These are phyloP conservation scores for Penium margaritaceum DNA, from an alignment of 139 green algal genomes.

Conservation along the genomic window DNA sequence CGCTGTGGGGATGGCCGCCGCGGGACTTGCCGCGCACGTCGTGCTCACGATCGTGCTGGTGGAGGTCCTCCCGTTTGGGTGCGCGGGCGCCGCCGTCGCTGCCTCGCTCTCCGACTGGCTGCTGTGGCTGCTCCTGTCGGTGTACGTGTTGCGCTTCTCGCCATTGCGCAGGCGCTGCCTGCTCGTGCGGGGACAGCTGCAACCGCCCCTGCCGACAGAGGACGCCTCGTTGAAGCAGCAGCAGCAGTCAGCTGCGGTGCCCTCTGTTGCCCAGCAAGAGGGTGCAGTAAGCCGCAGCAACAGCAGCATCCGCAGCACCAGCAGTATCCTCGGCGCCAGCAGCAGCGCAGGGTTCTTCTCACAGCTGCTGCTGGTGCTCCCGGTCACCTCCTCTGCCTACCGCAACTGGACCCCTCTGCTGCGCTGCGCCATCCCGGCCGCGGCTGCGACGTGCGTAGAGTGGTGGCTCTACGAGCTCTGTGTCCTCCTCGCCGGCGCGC, in stretches of 20 bases:
- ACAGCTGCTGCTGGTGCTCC: no score
- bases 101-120: neutral
- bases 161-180: neutral
- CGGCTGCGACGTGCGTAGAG: constrained; percentile 33
- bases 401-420: constrained; percentile 16
- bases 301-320: neutral
- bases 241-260: no score
- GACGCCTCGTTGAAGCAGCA: no score
- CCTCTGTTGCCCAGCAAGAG: neutral
- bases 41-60: neutral
- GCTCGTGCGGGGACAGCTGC: no score
- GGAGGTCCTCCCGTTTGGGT: neutral
- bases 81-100: neutral
- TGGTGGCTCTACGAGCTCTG: constrained; percentile 43
- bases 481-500: constrained; percentile 32
- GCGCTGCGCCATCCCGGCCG: constrained; percentile 22
- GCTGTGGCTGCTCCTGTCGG: constrained; percentile 2
- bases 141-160: neutral
- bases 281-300: neutral
- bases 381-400: neutral
- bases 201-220: no score
- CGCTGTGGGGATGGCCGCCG: neutral
- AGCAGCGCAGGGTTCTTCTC: no score
- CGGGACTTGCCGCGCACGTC: neutral
- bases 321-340: constrained; percentile 3